Base-by-base conservation (phyloP, 1,284 basidiomycete species). In the Apiotrichum veenhuisii region DNA sequence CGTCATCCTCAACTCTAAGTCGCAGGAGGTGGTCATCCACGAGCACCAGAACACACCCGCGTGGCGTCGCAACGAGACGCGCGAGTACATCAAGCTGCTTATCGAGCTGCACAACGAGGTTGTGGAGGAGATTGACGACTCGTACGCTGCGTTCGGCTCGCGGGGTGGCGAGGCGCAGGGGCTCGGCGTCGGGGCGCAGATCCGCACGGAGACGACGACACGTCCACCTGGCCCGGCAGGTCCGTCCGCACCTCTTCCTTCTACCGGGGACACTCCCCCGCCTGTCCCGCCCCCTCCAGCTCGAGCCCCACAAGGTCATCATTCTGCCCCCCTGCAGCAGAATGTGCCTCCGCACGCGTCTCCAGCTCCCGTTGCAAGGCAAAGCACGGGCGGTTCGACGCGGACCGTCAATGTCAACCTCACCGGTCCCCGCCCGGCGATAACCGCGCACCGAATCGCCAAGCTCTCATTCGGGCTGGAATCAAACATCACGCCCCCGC, bases 41-140 rank as follows among this genome's bases (percentile, higher is more conserved):
- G 46, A 48, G 46, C 46, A 48, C 33, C 33, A 48, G 22, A 37
- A 36, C 15, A 48, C 46, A 4, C 46, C 46, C 12, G 23, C 34
- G 33, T 48, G 46, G 46, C 46, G 46, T 30, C 46, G 46, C 34
- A 30, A 48, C 15, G 46, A 48, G 23, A 48, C 46, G 14, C n/a
- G 46, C 2, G 46, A 48, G 46, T 48, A 48, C 22, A 48, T 48
- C 34, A 48, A 48, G 46, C 36, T 48, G 46, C 23, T 48, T 8
- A 48, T 48, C 33, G 46, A 48, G 46, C 34, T 48, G 18, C 46
- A 48, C 46, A 48, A 48, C 34, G 33, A 48, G 34, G 34, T 48
- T 11, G 34, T 48, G 5, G 46, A 48, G 20, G 46, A 48, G 34
- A 48, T 48, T 37, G 46, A 48, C 30, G 46, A 48, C 46, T 36